These are phyloP conservation scores for Lonicera japonica DNA, from an alignment of 129 eudicot genomes.

Conservation along the genomic window DNA sequence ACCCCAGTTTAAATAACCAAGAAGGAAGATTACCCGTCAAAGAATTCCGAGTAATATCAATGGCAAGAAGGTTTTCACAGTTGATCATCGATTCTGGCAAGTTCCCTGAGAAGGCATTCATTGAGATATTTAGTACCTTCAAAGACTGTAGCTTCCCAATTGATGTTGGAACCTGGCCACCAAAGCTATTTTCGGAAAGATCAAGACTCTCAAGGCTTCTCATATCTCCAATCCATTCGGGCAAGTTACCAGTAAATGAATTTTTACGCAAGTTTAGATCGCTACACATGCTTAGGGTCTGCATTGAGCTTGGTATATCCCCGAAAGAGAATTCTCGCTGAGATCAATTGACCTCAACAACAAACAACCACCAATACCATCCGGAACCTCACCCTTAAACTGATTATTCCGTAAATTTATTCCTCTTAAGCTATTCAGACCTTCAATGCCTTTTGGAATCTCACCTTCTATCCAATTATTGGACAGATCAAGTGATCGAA, in stretches of 20 bases:
- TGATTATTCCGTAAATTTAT: constrained; percentile 46
- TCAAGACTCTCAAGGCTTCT: constrained; percentile 61
- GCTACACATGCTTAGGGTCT: constrained; percentile 52
- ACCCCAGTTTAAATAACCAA: constrained; percentile 66
- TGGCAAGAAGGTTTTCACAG: constrained; percentile 47
- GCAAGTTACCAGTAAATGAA: constrained; percentile 46
- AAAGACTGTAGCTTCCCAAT: constrained; percentile 64
- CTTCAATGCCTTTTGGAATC: constrained; percentile 58
- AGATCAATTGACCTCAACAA: constrained; percentile 69
- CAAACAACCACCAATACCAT: constrained; percentile 65
- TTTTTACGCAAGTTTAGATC: constrained; percentile 40
- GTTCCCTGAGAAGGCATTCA: constrained; percentile 55
- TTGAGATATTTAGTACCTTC: constrained; percentile 52
- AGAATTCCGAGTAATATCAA: constrained; percentile 64
- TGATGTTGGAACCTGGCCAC: constrained; percentile 56
- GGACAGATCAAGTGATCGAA: constrained; percentile 70
- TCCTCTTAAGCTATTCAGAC: constrained; percentile 53
- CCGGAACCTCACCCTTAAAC: constrained; percentile 60
- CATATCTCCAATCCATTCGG: constrained; percentile 79
- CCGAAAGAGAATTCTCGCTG: constrained; percentile 61
- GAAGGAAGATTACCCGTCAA: constrained; percentile 64
- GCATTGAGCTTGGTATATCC: constrained; percentile 62
- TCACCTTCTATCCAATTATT: constrained; percentile 64
- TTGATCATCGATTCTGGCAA: constrained; percentile 61
- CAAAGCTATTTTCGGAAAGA: constrained; percentile 55